Evolutionary conservation across 805 yeast species (phyloP), one percentile per base, ranked within the genome.

Genomic region (Zygosaccharomyces pseudorouxii): DNA sequence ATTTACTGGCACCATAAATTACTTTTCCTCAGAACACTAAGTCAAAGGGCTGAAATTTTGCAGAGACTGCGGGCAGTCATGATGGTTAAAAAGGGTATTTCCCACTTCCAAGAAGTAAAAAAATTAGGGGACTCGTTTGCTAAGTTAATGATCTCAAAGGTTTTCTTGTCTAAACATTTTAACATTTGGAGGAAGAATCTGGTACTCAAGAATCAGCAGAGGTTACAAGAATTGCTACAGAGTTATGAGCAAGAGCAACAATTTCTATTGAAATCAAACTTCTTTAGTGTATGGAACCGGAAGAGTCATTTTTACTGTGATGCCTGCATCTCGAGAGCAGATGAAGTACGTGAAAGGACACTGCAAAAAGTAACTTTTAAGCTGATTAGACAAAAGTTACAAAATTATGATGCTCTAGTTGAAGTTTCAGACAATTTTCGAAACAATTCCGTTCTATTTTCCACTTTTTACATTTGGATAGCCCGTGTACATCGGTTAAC

Each of bases 391-490:
- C 29, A 28, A 18, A 47, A 40, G 29, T 18, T 50, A 14, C 33
- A 23, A 16, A 30, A 45, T 18, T 14, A 20, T 7, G 31, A 19
- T 18, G 37, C 33, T 2, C 29, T 46, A 2, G 28, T 25, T 8
- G 22, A 10, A 11, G 19, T 48, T 18, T 51, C 70, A 4, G 55
- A 57, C 37, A 55, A 49, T 11, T 40, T 68, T 16, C 57, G 65
- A 36, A 47, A 52, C 8, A 42, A 58, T 31, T 60, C 64, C 25
- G 27, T 63, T 12, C 16, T 57, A 2, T 54, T 61, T 1, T 56
- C 57, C 1, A 59, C 59, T 1, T 59, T 68, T 36, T 54, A 56
- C 31, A 52, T 58, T 18, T 48, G 69, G 46, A 62, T 53, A 27
- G 42, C 53, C 5, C 51, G 55, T 2, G 36, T 53, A 5, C 38